Conservation (phyloP, 2,329 filamentous ascomycete species). For the Sporothrix brunneoviolacea region DNA sequence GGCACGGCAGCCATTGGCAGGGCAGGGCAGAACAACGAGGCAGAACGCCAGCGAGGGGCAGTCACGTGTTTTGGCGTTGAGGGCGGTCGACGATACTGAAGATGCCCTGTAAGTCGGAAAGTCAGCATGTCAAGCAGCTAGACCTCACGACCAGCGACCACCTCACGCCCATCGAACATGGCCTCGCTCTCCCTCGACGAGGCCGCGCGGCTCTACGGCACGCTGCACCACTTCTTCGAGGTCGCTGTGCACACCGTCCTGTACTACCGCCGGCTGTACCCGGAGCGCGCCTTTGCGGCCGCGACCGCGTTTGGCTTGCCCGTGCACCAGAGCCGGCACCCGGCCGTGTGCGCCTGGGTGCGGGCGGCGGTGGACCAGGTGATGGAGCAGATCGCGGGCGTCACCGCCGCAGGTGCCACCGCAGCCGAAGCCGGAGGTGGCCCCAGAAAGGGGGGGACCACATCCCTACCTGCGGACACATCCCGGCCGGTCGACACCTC, state of each 20-base stretch:
- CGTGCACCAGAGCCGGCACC: constrained; percentile 79
- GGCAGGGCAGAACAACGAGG: too few species aligned
- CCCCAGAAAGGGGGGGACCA: too few species aligned
- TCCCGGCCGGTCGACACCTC: too few species aligned
- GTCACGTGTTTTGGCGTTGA: constrained; percentile 15
- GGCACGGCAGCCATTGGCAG: not conserved
- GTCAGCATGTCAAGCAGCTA: too few species aligned
- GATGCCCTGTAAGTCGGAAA: not conserved
- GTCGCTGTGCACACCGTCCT: constrained; percentile 81
- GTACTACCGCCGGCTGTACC: constrained; percentile 76
- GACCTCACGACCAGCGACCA: too few species aligned
- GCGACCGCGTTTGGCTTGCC: constrained; percentile 76
- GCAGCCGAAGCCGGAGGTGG: too few species aligned
- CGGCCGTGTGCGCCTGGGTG: constrained; percentile 79
- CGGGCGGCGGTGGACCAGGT: constrained; percentile 71
- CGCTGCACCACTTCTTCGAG: constrained; percentile 74
- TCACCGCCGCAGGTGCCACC: constrained; percentile 10
- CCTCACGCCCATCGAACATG: not conserved
- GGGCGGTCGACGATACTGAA: not conserved
- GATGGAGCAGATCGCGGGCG: constrained; percentile 59
- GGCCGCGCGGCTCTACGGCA: constrained; percentile 53
- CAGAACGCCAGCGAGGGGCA: not conserved
- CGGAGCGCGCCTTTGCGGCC: constrained; percentile 67
- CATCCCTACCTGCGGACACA: too few species aligned
- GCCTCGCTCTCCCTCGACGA: constrained; percentile 11